Evolutionary conservation across 805 yeast genomes (phyloP).

Genomic region (Tetrapisispora taiwanensis): DNA sequence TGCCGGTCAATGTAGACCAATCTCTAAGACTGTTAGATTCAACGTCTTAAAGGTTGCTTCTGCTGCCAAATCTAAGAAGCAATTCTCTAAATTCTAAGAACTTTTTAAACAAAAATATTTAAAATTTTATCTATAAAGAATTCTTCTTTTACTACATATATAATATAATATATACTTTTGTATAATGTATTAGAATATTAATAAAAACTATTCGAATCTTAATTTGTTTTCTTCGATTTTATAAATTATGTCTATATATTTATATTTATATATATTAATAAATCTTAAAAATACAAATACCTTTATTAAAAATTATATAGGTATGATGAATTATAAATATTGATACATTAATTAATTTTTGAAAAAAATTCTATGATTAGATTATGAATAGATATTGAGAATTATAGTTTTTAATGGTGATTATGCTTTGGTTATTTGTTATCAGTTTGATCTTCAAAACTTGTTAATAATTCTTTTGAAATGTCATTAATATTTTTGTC

Average conservation of each 20-base stretch:
- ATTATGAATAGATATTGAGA: background rate
- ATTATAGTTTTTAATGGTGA: background rate
- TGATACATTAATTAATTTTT: background rate
- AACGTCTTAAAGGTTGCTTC: slow-evolving; percentile 94
- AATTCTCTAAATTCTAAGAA: slow-evolving; percentile 89
- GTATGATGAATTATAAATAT: background rate
- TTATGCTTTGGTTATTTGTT: background rate
- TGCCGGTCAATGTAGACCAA: slow-evolving; percentile 99
- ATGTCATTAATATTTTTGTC: slow-evolving; percentile 31
- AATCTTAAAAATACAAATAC: slow-evolving; percentile 1
- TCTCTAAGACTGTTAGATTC: slow-evolving; percentile 99
- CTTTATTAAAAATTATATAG: background rate
- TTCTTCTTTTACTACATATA: slow-evolving; percentile 8
- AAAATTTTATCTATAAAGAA: slow-evolving; percentile 2
- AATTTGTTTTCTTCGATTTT: background rate
- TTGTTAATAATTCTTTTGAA: slow-evolving; percentile 20
- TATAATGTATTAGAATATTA: slow-evolving; percentile 19
- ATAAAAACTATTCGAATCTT: slow-evolving; percentile 6
- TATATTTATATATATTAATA: background rate
- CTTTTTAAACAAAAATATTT: background rate
- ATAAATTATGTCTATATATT: too few relatives aligned
- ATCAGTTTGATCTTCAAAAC: background rate
- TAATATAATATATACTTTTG: slow-evolving; percentile 14
- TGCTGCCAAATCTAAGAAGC: slow-evolving; percentile 80
- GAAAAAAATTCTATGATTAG: background rate